Base-by-base conservation (phyloP, 2,329 filamentous ascomycete species). In the Rhinocladiella mackenziei region DNA sequence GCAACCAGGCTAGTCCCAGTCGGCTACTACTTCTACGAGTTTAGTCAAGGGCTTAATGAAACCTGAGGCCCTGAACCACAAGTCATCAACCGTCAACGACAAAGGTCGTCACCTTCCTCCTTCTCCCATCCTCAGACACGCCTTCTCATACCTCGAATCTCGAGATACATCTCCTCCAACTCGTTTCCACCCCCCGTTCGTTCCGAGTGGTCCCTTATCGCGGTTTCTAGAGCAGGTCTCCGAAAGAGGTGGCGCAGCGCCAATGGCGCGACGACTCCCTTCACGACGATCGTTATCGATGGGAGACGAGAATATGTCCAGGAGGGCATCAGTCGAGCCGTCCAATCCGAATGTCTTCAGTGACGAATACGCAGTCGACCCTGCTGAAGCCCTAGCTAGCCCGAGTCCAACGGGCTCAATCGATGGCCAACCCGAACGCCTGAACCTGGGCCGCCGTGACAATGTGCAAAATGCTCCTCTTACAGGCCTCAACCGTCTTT, bases 351-450 rank as follows among this genome's bases (percentile, higher is more conserved):
- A 73, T 56, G 63, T 73, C 26, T 73, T 73, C 56, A 70, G 70
- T 48, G 70, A 73, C 54, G 69, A 72, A 30, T 71, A 68, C 54
- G 69, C 69, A 6, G 54, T 72, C 53, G 67, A 72, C 50, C 42
- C 22, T 36, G 19, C 30, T 17, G 41, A 50, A 13, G 39, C 43
- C 13, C 23, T 47, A 40, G 15, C 14, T 30, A 20, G 36, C 14
- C 28, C 35, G 29, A 49, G 49, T 29, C 44, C 38, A 11, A 44
- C 34, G 14, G 30, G 41, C n/a, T 53, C 51, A 15, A 40, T 53
- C 23, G 47, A 40, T 18, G 39, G 34, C 25, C 42, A 38, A 17
- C 36, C 50, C 3, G 50, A 53, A 29, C 25, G 48, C 36, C 39
- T 51, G 14, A 46, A 25, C 22, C 19, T 58, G 48, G 37, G 60